phyloP scores from a whole-genome alignment of 2,329 filamentous ascomycete genomes.

The Fusarium sp. region DNA sequence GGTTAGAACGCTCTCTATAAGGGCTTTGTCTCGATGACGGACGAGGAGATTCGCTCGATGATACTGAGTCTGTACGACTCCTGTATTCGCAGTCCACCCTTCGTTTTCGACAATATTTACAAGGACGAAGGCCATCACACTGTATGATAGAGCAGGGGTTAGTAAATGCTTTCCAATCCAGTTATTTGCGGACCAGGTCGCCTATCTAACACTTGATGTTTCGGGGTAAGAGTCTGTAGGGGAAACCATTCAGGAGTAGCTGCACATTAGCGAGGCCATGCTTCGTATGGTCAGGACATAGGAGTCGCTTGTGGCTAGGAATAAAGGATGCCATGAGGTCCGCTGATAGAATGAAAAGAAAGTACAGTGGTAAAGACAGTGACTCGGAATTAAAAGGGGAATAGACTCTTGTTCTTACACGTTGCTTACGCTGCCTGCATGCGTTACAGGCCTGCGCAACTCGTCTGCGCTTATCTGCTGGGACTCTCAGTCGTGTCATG shows the following conservation, averaged over 20 bases:
- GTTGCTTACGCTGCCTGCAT: constrained; percentile 75
- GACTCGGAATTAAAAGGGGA: neutral
- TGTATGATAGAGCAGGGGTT: constrained; percentile 42
- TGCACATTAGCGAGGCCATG: neutral
- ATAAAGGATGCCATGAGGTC: neutral
- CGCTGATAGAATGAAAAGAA: neutral
- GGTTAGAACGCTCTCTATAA: neutral
- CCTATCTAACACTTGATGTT: neutral
- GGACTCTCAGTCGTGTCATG: constrained; percentile 66
- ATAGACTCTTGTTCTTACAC: constrained; percentile 57
- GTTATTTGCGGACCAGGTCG: neutral
- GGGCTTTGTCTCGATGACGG: neutral
- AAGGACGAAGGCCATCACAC: constrained; percentile 69
- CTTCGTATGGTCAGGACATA: neutral
- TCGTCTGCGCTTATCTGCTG: constrained; percentile 69
- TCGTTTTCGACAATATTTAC: constrained; percentile 65
- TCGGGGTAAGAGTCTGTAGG: neutral
- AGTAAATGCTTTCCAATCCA: neutral
- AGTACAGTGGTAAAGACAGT: neutral
- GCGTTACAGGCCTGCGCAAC: constrained; percentile 72
- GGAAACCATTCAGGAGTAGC: neutral
- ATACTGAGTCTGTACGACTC: neutral
- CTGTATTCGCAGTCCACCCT: constrained; percentile 15
- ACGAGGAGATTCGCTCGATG: neutral
- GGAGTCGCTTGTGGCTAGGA: neutral